Conservation (phyloP, 805 yeast genomes). For the Teunomyces panamensis region DNA sequence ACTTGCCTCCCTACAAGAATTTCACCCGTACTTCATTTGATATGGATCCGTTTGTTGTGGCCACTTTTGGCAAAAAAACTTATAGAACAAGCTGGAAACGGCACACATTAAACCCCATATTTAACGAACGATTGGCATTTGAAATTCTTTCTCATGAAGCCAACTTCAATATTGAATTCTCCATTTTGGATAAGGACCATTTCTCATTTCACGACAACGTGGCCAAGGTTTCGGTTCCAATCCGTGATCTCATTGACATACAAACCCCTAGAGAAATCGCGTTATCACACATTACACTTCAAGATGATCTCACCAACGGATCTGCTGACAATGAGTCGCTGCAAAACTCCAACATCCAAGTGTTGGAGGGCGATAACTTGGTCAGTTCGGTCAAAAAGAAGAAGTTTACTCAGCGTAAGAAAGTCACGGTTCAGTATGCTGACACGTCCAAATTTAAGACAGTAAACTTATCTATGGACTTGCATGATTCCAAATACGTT, state of each 20-base stretch:
- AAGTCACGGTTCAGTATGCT: slow-evolving; percentile 24
- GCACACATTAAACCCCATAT: slow-evolving; percentile 80
- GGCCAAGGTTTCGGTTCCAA: slow-evolving; percentile 59
- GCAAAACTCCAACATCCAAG: slow-evolving; percentile 16
- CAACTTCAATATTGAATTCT: slow-evolving; percentile 63
- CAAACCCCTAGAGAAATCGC: slow-evolving; percentile 17
- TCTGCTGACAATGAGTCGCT: slow-evolving; percentile 7
- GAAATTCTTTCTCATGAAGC: slow-evolving; percentile 68
- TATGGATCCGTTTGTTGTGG: slow-evolving; percentile 95
- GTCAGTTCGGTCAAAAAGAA: slow-evolving; percentile 27
- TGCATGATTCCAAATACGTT: slow-evolving; percentile 30
- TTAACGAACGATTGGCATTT: slow-evolving; percentile 75
- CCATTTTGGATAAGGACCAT: slow-evolving; percentile 80
- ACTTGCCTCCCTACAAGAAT: slow-evolving; percentile 74
- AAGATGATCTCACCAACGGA: background rate
- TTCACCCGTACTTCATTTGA: slow-evolving; percentile 77
- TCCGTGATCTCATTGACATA: slow-evolving; percentile 45
- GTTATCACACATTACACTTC: background rate
- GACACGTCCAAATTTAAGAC: slow-evolving; percentile 44
- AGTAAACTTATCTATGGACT: slow-evolving; percentile 33
- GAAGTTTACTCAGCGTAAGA: slow-evolving; percentile 27
- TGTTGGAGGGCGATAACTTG: slow-evolving; percentile 29
- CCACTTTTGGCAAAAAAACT: slow-evolving; percentile 84
- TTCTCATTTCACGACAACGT: slow-evolving; percentile 82
- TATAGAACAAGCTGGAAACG: slow-evolving; percentile 81